Evolutionary conservation across 2,329 filamentous ascomycete species (phyloP).

Genomic region (Talaromyces sp.): DNA sequence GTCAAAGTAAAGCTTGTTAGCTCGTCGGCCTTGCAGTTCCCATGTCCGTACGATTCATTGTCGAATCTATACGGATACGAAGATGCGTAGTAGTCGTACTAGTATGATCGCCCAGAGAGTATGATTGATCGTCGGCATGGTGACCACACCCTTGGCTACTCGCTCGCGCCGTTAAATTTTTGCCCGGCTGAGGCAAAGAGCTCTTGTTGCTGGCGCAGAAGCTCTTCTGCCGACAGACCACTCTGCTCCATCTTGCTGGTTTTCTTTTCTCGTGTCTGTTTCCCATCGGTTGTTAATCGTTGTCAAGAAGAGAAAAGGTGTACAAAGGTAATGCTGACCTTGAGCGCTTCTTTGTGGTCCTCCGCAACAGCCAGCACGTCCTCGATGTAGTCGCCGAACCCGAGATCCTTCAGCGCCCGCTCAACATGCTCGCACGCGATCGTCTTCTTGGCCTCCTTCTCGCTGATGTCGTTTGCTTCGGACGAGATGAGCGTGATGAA

Average conservation of each 20-base stretch:
- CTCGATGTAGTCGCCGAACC: slow-evolving; percentile 86
- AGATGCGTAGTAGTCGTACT: not conserved
- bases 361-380: slow-evolving; percentile 81
- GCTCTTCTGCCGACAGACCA: slow-evolving; percentile 83
- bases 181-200: slow-evolving; percentile 78
- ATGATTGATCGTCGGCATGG: not conserved
- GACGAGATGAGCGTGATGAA: slow-evolving; percentile 99
- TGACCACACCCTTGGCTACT: not conserved
- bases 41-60: not conserved
- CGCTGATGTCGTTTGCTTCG: slow-evolving; percentile 97
- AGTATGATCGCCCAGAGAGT: not conserved
- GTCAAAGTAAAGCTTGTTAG: not conserved
- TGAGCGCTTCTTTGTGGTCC: slow-evolving; percentile 88
- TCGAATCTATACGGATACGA: not conserved
- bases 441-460: slow-evolving; percentile 98
- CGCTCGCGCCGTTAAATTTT: slow-evolving; percentile 55
- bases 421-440: slow-evolving; percentile 98
- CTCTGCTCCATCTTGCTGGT: slow-evolving; percentile 95
- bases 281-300: not conserved
- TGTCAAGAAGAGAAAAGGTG: not conserved
- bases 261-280: slow-evolving; percentile 88
- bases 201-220: slow-evolving; percentile 83
- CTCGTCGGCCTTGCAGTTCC: not conserved
- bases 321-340: slow-evolving; percentile 51
- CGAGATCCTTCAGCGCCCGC: slow-evolving; percentile 85